Evolutionary conservation across 2,329 filamentous ascomycete genomes (phyloP).

Genomic region (Calonectria pauciramosa): DNA sequence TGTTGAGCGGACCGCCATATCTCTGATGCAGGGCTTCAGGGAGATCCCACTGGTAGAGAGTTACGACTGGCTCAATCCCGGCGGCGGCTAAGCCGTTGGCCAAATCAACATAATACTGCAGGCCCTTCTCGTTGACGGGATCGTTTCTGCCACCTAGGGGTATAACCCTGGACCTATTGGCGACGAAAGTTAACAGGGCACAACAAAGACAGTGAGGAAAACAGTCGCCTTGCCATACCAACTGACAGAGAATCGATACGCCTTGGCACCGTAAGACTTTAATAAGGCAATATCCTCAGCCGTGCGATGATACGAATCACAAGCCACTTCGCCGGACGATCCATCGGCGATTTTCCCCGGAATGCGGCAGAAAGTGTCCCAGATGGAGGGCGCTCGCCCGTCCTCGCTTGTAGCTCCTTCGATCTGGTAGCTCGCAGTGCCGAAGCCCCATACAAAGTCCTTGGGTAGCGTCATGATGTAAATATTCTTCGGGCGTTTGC

Average conservation of each 20-base stretch:
- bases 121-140: constrained; percentile 81
- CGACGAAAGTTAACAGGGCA: not conserved
- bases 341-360: constrained; percentile 87
- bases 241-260: constrained; percentile 88
- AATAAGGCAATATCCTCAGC: constrained; percentile 83
- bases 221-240: constrained; percentile 55
- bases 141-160: constrained; percentile 86
- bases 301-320: constrained; percentile 88
- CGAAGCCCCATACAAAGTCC: constrained; percentile 85
- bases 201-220: not conserved
- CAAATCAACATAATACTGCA: constrained; percentile 84
- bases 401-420: constrained; percentile 82
- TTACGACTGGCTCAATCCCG: constrained; percentile 84
- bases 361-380: constrained; percentile 87
- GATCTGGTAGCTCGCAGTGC: constrained; percentile 90
- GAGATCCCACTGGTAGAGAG: constrained; percentile 90
- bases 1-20: constrained; percentile 86
- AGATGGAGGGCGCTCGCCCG: constrained; percentile 86
- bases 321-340: constrained; percentile 81
- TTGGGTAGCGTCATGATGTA: constrained; percentile 62
- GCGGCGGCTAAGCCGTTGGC: constrained; percentile 82
- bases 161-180: constrained; percentile 77
- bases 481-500: too few species aligned
- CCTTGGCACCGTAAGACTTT: constrained; percentile 78
- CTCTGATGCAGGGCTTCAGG: constrained; percentile 83